Evolutionary conservation across 2,329 filamentous ascomycete species (phyloP).

Genomic region (Eutypa lata): DNA sequence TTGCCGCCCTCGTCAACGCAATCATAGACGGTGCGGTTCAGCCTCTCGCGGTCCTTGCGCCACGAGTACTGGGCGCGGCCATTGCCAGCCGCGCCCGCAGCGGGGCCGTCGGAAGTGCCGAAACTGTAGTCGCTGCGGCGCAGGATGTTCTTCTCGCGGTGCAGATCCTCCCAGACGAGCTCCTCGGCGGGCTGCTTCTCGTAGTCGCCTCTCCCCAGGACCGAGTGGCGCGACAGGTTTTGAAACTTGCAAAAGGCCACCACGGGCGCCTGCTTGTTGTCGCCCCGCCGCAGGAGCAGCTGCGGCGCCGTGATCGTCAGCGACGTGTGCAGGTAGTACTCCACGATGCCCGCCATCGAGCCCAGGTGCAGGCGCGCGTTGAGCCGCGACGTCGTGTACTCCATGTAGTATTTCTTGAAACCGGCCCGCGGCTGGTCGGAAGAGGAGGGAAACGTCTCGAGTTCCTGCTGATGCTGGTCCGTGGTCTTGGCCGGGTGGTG

Average conservation of each 20-base stretch:
- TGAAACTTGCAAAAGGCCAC: neutral
- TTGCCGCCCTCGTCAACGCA: slow-evolving; percentile 1
- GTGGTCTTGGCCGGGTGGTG: too few species aligned
- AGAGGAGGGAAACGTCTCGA: too few species aligned
- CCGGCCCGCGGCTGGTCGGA: neutral
- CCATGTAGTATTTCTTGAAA: slow-evolving; percentile 2
- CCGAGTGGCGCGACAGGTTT: neutral
- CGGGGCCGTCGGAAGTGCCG: neutral
- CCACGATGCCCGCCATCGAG: neutral
- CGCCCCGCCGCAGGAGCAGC: neutral
- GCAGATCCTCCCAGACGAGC: slow-evolving; percentile 4
- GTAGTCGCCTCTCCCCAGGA: slow-evolving; percentile 2
- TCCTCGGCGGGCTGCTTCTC: neutral
- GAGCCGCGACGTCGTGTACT: slow-evolving; percentile 4
- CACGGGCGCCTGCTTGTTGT: neutral
- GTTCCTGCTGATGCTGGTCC: too few species aligned
- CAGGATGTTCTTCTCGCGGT: slow-evolving; percentile 4
- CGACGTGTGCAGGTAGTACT: neutral
- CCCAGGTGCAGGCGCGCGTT: neutral
- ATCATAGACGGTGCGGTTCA: slow-evolving; percentile 4
- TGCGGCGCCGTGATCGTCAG: neutral
- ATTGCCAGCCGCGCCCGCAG: neutral
- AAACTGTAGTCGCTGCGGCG: slow-evolving; percentile 9
- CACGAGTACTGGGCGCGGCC: neutral
- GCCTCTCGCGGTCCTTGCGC: slow-evolving; percentile 6